Conservation (phyloP, 345 rosid species). For the Dovyalis caffra region DNA sequence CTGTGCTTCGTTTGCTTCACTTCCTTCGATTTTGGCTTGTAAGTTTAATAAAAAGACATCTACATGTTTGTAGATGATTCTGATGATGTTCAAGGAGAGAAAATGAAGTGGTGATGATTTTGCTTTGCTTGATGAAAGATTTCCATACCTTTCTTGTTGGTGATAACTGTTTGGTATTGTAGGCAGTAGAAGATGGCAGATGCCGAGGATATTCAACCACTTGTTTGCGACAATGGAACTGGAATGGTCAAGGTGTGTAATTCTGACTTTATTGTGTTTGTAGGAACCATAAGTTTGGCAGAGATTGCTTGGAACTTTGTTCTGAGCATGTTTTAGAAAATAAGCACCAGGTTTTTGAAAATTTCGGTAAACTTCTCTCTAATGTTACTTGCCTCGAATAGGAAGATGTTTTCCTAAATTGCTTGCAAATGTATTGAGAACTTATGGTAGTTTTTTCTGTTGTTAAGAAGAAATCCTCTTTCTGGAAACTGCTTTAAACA, state of each 20-base stretch:
- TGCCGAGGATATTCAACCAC: slow-evolving; percentile 60
- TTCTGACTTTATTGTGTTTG: neutral
- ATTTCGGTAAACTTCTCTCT: neutral
- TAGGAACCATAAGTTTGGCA: neutral
- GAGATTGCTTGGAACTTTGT: neutral
- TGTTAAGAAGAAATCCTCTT: neutral
- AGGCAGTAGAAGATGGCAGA: slow-evolving; percentile 64
- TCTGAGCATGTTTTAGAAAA: neutral
- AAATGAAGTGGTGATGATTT: neutral
- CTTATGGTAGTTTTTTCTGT: neutral
- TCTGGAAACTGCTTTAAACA: neutral
- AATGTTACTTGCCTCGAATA: neutral
- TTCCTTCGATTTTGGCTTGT: neutral
- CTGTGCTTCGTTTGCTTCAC: neutral
- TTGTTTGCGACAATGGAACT: slow-evolving; percentile 79
- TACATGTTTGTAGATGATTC: neutral
- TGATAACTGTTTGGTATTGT: neutral
- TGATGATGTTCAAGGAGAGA: neutral
- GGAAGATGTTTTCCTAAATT: neutral
- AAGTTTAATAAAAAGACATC: neutral
- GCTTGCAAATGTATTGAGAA: too few species aligned
- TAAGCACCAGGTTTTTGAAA: neutral
- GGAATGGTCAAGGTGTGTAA: slow-evolving; percentile 78
- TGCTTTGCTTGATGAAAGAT: neutral
- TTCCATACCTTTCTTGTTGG: neutral